Percentiles rank a stretch among this genome's conserved stretches.
Evolutionary conservation across 1,284 basidiomycete genomes (phyloP).

Genomic region (Trichosporon sp.): DNA sequence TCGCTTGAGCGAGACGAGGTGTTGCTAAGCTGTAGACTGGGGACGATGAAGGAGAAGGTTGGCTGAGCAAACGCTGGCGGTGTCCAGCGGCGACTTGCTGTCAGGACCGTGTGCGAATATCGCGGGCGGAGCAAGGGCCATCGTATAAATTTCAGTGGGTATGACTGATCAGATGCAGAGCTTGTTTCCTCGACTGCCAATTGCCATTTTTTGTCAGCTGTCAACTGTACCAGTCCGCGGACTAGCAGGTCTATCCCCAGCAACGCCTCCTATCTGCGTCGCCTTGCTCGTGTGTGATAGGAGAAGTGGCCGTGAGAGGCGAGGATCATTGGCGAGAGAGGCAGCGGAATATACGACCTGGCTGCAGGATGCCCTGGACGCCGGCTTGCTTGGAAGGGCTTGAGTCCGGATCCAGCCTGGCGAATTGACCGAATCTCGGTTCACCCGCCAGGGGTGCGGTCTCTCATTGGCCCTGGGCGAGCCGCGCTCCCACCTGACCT

Average conservation of each 20-base stretch:
- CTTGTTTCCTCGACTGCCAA: neutral
- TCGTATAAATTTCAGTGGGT: neutral
- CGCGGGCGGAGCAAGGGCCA: neutral
- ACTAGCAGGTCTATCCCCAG: too few relatives aligned
- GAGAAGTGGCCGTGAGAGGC: neutral
- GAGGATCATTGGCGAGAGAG: neutral
- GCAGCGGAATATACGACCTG: neutral
- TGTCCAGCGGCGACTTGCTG: neutral
- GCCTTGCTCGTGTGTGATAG: neutral
- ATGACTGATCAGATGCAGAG: too few relatives aligned
- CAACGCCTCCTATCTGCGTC: too few relatives aligned
- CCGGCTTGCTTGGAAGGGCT: neutral
- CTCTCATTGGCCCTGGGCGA: neutral
- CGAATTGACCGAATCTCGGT: constrained; percentile 12
- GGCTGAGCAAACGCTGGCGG: neutral
- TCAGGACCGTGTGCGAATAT: neutral
- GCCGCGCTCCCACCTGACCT: neutral
- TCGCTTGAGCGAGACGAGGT: too few relatives aligned
- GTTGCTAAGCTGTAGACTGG: too few relatives aligned
- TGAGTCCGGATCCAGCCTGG: neutral
- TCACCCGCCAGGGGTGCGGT: neutral
- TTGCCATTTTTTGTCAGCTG: too few relatives aligned
- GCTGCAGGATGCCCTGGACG: neutral
- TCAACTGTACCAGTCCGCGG: too few relatives aligned
- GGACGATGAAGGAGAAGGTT: too few relatives aligned